Conservation (phyloP, 805 yeast genomes). For the Yarrowia phangngaensis region DNA sequence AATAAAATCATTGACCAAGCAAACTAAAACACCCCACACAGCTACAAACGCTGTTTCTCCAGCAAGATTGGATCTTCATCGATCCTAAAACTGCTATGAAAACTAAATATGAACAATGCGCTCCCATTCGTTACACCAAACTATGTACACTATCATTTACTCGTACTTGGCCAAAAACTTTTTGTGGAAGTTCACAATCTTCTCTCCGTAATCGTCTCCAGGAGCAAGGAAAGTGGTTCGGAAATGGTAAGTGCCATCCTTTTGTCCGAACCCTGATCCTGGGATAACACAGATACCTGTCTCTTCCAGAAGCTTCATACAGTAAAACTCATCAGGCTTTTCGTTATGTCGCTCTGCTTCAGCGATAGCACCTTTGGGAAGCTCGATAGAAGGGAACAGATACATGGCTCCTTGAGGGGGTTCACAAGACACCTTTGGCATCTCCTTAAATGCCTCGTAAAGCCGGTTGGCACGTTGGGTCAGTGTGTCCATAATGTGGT, state of each 20-base stretch:
- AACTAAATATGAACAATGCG: too few relatives aligned
- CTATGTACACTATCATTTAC: too few relatives aligned
- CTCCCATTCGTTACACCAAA: too few relatives aligned
- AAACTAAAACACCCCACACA: too few relatives aligned
- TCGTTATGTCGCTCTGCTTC: slow-evolving; percentile 53
- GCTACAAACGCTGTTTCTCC: too few relatives aligned
- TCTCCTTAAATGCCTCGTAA: slow-evolving; percentile 62
- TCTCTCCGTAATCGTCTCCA: slow-evolving; percentile 80
- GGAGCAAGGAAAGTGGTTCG: slow-evolving; percentile 98
- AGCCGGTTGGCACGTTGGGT: slow-evolving; percentile 59
- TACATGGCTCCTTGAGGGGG: slow-evolving; percentile 98
- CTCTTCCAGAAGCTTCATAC: slow-evolving; percentile 71
- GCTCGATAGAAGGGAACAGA: slow-evolving; percentile 72
- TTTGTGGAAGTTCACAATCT: slow-evolving; percentile 76
- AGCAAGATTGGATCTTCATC: too few relatives aligned
- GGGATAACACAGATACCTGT: slow-evolving; percentile 98
- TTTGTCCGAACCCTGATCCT: slow-evolving; percentile 96
- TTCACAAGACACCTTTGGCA: slow-evolving; percentile 84
- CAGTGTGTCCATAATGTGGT: slow-evolving; percentile 58
- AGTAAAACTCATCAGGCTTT: slow-evolving; percentile 85
- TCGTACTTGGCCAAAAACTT: slow-evolving; percentile 58
- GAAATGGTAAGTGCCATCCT: slow-evolving; percentile 80
- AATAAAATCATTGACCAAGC: too few relatives aligned
- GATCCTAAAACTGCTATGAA: too few relatives aligned
- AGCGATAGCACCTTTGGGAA: slow-evolving; percentile 60